Conservation (phyloP, 352 stramenopile species). For the Phytophthora quininea region DNA sequence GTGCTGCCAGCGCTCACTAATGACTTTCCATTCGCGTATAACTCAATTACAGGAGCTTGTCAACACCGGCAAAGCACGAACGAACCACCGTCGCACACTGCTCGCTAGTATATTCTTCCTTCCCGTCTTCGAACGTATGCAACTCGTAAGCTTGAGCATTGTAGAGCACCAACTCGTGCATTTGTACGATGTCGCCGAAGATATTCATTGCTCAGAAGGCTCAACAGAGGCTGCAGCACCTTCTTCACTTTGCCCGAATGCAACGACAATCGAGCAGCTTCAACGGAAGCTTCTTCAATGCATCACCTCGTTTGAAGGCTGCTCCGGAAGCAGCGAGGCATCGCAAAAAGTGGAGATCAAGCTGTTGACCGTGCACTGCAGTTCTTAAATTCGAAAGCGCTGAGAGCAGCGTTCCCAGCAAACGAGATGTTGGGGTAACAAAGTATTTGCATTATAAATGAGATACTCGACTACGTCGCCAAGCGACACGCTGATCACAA, state of each 20-base stretch:
- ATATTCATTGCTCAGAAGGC: neutral
- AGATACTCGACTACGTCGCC: constrained; percentile 3
- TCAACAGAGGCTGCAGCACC: neutral
- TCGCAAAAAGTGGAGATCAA: constrained; percentile 61
- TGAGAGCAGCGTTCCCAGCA: constrained; percentile 30
- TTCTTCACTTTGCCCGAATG: constrained; percentile 16
- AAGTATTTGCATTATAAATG: neutral
- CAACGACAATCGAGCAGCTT: constrained; percentile 44
- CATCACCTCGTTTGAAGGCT: constrained; percentile 74
- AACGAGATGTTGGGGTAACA: neutral
- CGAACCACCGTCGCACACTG: constrained; percentile 67
- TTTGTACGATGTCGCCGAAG: constrained; percentile 26
- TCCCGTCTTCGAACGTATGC: constrained; percentile 50
- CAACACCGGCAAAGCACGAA: constrained; percentile 44
- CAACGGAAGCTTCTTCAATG: constrained; percentile 72
- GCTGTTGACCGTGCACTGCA: constrained; percentile 57
- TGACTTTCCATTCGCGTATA: constrained; percentile 42
- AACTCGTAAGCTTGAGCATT: constrained; percentile 44
- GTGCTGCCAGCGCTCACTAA: constrained; percentile 46
- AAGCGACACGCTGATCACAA: constrained; percentile 16
- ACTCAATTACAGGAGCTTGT: constrained; percentile 43
- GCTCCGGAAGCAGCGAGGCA: constrained; percentile 42
- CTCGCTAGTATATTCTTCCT: constrained; percentile 58
- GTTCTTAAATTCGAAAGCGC: constrained; percentile 51
- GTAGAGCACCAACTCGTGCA: constrained; percentile 62